Conservation (phyloP, 139 green algal species). For the Coelastrella sp. region DNA sequence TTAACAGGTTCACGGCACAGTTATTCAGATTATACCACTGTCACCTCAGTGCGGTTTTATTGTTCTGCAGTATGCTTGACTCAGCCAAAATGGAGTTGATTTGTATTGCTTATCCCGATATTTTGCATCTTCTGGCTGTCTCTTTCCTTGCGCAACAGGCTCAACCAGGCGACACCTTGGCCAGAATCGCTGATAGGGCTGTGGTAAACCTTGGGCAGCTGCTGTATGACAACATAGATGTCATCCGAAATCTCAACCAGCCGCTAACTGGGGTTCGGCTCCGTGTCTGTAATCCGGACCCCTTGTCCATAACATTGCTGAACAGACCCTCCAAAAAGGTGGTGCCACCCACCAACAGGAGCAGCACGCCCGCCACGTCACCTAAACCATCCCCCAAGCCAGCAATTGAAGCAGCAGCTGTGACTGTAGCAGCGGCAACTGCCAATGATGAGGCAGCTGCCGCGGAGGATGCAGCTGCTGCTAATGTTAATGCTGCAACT, state of each 20-base stretch:
- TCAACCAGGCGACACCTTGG: not conserved
- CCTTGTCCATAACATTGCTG: not conserved
- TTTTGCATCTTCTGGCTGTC: too few relatives aligned
- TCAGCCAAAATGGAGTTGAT: too few relatives aligned
- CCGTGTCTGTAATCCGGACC: slow-evolving; percentile 29
- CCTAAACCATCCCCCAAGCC: not conserved
- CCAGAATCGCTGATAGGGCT: slow-evolving; percentile 6
- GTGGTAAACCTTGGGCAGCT: slow-evolving; percentile 29
- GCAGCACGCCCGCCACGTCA: not conserved
- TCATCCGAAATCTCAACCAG: not conserved
- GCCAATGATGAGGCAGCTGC: not conserved
- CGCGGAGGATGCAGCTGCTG: not conserved
- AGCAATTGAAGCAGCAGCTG: not conserved
- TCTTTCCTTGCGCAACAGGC: too few relatives aligned
- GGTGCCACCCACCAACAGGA: not conserved
- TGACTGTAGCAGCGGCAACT: not conserved
- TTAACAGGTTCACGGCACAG: too few relatives aligned
- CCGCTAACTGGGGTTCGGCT: not conserved
- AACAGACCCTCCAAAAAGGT: not conserved
- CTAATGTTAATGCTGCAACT: not conserved
- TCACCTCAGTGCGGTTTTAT: too few relatives aligned
- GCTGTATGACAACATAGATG: slow-evolving; percentile 17
- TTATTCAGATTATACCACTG: too few relatives aligned
- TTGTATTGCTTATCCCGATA: too few relatives aligned
- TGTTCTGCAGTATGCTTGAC: too few relatives aligned